Evolutionary conservation across 495 filamentous ascomycete genomes (phyloP).

Genomic region (Rostrohypoxylon terebratum): DNA sequence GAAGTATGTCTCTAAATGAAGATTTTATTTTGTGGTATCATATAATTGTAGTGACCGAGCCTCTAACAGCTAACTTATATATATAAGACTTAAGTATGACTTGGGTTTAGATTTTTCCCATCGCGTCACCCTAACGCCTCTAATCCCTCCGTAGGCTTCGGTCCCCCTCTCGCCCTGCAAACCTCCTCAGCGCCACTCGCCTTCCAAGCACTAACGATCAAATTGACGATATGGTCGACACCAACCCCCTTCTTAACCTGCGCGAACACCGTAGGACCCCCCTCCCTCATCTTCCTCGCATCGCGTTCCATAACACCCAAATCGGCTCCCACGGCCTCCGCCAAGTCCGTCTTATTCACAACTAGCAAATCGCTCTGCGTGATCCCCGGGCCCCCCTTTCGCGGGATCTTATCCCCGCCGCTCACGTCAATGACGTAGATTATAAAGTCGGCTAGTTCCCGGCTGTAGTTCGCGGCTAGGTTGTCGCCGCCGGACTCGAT

Average conservation of each 20-base stretch:
- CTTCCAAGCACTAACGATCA: constrained; percentile 94
- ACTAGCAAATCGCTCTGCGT: constrained; percentile 93
- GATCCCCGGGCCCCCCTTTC: constrained; percentile 97
- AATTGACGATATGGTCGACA: constrained; percentile 83
- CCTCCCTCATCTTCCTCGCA: constrained; percentile 93
- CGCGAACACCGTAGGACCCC: constrained; percentile 95
- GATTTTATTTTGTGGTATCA: constrained; percentile 20
- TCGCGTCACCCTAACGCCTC: constrained; percentile 47
- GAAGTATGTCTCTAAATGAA: constrained; percentile 7
- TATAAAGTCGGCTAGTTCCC: constrained; percentile 96
- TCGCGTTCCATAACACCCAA: constrained; percentile 94
- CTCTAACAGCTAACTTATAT: not conserved
- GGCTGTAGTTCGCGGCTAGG: constrained; percentile 92
- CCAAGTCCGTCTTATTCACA: constrained; percentile 96
- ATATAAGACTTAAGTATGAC: not conserved
- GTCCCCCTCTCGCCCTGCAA: constrained; percentile 63
- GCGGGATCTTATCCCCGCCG: constrained; percentile 96
- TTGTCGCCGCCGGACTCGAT: constrained; percentile 98
- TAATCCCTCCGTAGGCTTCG: constrained; percentile 62
- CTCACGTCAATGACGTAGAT: constrained; percentile 98
- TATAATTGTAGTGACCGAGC: constrained; percentile 5
- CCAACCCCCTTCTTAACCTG: constrained; percentile 93
- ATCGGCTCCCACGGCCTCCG: constrained; percentile 91
- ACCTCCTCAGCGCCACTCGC: constrained; percentile 79
- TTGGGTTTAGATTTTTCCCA: not conserved